These are phyloP conservation scores for Cyclaneusma minus DNA, from an alignment of 2,329 filamentous ascomycete species.

Conservation along the genomic window DNA sequence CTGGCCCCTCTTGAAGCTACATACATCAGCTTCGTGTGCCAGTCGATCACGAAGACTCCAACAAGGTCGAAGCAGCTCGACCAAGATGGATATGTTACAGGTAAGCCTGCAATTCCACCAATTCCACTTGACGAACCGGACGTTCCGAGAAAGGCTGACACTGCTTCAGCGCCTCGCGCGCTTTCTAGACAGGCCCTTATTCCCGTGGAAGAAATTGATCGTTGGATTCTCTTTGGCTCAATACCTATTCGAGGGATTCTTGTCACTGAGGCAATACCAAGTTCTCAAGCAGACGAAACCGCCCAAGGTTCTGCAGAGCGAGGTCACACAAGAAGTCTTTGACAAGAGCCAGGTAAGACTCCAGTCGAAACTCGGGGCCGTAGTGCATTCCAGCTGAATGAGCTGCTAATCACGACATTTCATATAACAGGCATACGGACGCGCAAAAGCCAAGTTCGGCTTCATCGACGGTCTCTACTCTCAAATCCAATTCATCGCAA, in stretches of 20 bases:
- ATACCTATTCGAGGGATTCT: conserved; percentile 77
- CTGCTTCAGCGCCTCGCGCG: conserved; percentile 53
- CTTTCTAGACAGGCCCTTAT: conserved; percentile 78
- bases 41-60: too few relatives aligned
- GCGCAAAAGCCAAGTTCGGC: conserved; percentile 84
- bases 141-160: conserved; percentile 8
- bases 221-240: conserved; percentile 88
- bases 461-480: conserved; percentile 69
- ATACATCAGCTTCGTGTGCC: too few relatives aligned
- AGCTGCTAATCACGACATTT: conserved; percentile 5
- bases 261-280: conserved; percentile 80
- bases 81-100: conserved; percentile 21
- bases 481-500: conserved; percentile 75
- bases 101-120: conserved; percentile 8
- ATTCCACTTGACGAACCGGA: too few relatives aligned
- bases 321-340: conserved; percentile 79
- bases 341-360: conserved; percentile 68
- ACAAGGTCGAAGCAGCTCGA: too few relatives aligned
- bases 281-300: conserved; percentile 66
- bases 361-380: too few relatives aligned
- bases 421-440: conserved; percentile 73
- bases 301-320: conserved; percentile 74
- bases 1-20: too few relatives aligned
- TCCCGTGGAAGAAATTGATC: conserved; percentile 96
- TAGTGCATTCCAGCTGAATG: conserved; percentile 2